A percentile compares a stretch with the other conserved stretches of the same genome.
Conservation (phyloP, 2,329 filamentous ascomycete species). For the Pseudonectria buxi region DNA sequence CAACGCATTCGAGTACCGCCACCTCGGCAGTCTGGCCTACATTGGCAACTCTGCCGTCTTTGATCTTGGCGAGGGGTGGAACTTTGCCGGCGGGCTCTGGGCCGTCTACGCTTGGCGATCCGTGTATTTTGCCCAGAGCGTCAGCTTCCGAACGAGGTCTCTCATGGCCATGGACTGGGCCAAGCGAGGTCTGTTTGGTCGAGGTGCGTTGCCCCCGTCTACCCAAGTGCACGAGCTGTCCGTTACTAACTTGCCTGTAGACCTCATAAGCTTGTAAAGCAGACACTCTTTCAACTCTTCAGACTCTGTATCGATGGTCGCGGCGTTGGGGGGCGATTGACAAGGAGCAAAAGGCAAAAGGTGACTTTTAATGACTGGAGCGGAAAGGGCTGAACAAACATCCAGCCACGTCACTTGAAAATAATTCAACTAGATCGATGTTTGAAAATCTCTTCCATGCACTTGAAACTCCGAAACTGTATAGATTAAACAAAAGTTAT, state of each 20-base stretch:
- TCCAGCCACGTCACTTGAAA: too few relatives aligned
- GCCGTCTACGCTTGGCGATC: slow-evolving; percentile 95
- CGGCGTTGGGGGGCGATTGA: too few relatives aligned
- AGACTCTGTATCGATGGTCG: too few relatives aligned
- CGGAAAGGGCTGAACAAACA: not conserved
- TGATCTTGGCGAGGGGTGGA: slow-evolving; percentile 73
- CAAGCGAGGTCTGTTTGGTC: slow-evolving; percentile 91
- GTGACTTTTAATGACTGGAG: not conserved
- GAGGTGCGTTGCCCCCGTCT: slow-evolving; percentile 56
- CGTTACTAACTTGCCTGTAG: slow-evolving; percentile 19
- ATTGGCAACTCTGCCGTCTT: slow-evolving; percentile 96
- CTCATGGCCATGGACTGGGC: slow-evolving; percentile 97
- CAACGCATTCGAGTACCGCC: slow-evolving; percentile 89
- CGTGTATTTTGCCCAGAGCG: slow-evolving; percentile 95
- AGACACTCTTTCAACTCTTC: too few relatives aligned
- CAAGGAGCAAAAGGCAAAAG: not conserved
- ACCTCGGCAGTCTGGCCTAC: slow-evolving; percentile 88
- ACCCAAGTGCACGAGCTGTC: not conserved
- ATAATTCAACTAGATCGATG: too few relatives aligned
- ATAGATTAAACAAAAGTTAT: not conserved
- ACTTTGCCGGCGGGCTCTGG: slow-evolving; percentile 73
- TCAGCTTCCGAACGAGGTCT: slow-evolving; percentile 82
- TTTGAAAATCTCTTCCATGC: not conserved
- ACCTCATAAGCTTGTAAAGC: slow-evolving; percentile 46
- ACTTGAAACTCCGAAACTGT: not conserved